phyloP scores from a whole-genome alignment of 345 rosid species.

The Streptanthus diversifolius region DNA sequence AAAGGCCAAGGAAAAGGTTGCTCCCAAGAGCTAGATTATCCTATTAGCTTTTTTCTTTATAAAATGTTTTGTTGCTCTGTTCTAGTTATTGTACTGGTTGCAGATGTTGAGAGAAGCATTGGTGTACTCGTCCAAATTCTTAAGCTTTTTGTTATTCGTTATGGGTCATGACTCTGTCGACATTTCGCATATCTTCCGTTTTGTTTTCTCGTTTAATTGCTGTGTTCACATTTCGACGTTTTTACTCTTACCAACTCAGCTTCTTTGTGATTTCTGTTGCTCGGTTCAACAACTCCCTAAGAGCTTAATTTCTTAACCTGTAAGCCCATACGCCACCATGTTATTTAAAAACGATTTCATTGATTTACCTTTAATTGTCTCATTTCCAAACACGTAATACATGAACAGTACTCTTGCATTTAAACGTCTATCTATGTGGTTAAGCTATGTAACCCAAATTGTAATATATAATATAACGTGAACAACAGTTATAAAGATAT shows the following conservation, averaged over 20 bases:
- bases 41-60: background rate
- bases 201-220: slow-evolving; percentile 22
- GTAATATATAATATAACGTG: background rate
- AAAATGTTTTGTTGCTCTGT: slow-evolving; percentile 21
- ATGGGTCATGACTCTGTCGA: slow-evolving; percentile 29
- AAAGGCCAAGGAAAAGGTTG: slow-evolving; percentile 65
- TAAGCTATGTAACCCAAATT: background rate
- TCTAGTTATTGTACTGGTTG: slow-evolving; percentile 29
- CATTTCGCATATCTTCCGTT: slow-evolving; percentile 31
- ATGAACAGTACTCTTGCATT: background rate
- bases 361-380: background rate
- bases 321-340: background rate
- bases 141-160: slow-evolving; percentile 19
- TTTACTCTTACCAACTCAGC: background rate
- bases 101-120: slow-evolving; percentile 17
- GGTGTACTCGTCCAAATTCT: slow-evolving; percentile 13
- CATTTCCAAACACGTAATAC: background rate
- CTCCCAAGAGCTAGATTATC: slow-evolving; percentile 41
- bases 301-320: background rate
- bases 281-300: background rate
- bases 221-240: background rate
- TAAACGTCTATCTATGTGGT: background rate
- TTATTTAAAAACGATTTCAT: background rate
- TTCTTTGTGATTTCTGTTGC: background rate
- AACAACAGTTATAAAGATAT: background rate